Conservation (phyloP, 192 early-diverging fungal genomes). For the Umbelopsis ramanniana region DNA sequence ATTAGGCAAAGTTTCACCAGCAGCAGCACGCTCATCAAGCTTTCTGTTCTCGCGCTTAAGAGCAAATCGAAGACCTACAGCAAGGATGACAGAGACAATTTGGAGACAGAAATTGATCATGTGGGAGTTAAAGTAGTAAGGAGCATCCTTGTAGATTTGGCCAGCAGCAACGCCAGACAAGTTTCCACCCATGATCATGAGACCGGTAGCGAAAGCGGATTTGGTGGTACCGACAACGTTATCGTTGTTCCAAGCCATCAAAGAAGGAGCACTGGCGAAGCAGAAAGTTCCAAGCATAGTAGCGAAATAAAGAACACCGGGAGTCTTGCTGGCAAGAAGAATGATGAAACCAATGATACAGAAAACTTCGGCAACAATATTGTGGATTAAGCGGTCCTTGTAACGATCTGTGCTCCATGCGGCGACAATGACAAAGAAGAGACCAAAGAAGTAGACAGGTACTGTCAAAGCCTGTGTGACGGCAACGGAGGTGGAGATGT, state of each 20-base stretch:
- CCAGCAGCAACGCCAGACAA: conserved; percentile 9
- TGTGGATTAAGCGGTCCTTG: conserved; percentile 24
- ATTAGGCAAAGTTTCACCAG: background rate
- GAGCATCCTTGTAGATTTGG: conserved; percentile 28
- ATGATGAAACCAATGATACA: conserved; percentile 27
- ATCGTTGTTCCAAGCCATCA: conserved; percentile 25
- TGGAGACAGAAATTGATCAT: conserved; percentile 26
- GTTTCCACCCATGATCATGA: conserved; percentile 22
- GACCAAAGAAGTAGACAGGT: conserved; percentile 35
- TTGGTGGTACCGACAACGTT: conserved; percentile 12
- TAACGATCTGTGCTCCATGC: conserved; percentile 32
- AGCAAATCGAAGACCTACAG: background rate
- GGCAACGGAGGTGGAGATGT: conserved; percentile 37
- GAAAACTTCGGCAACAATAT: conserved; percentile 8
- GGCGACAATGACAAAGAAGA: conserved; percentile 26
- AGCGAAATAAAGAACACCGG: conserved; percentile 21
- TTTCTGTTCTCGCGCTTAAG: conserved; percentile 22
- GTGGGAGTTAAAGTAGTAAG: conserved; percentile 17
- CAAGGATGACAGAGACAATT: conserved; percentile 20
- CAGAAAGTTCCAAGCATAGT: conserved; percentile 24
- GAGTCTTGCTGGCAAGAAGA: conserved; percentile 2
- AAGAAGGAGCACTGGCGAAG: conserved; percentile 7
- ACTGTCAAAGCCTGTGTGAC: conserved; percentile 34
- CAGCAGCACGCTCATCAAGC: conserved; percentile 8
- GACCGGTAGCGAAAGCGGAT: conserved; percentile 16